Conservation (phyloP, 768 basidiomycete species). For the Pleurotus citrinopileatus region DNA sequence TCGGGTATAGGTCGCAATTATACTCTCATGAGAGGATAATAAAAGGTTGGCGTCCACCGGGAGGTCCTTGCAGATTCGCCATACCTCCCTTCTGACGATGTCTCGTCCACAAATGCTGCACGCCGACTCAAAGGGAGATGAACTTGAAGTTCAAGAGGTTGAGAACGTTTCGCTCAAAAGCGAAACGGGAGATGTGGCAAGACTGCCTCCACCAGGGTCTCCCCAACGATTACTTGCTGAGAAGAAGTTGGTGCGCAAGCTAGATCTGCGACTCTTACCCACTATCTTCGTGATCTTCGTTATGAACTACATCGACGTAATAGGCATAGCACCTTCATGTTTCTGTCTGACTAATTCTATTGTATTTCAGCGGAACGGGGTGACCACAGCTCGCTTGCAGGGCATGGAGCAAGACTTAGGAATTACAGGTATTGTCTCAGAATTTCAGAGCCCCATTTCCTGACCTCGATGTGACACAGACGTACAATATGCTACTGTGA, state of each 20-base stretch:
- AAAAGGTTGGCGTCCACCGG: background rate
- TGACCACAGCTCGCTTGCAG: constrained; percentile 49
- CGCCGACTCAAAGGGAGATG: constrained; percentile 12
- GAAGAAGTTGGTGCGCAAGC: constrained; percentile 47
- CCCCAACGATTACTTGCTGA: constrained; percentile 34
- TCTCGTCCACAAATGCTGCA: background rate
- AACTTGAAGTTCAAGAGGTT: constrained; percentile 14
- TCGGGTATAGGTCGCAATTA: background rate
- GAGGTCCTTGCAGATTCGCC: background rate
- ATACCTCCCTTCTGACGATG: background rate
- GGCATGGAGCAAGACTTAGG: constrained; percentile 48
- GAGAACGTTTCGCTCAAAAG: constrained; percentile 13
- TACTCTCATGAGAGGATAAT: constrained; percentile 5
- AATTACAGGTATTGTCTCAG: constrained; percentile 32
- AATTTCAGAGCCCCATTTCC: background rate
- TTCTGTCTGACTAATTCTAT: background rate
- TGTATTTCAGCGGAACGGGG: constrained; percentile 37
- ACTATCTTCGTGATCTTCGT: constrained; percentile 58
- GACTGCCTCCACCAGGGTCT: constrained; percentile 19
- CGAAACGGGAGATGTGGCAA: background rate
- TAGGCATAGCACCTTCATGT: constrained; percentile 21
- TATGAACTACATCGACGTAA: constrained; percentile 72
- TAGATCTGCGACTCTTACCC: constrained; percentile 55
- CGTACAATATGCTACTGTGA: constrained; percentile 45
- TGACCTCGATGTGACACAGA: constrained; percentile 14